Base-by-base conservation (phyloP, 208 protist genomes). In the Herpetomonas samuelpessoai region DNA sequence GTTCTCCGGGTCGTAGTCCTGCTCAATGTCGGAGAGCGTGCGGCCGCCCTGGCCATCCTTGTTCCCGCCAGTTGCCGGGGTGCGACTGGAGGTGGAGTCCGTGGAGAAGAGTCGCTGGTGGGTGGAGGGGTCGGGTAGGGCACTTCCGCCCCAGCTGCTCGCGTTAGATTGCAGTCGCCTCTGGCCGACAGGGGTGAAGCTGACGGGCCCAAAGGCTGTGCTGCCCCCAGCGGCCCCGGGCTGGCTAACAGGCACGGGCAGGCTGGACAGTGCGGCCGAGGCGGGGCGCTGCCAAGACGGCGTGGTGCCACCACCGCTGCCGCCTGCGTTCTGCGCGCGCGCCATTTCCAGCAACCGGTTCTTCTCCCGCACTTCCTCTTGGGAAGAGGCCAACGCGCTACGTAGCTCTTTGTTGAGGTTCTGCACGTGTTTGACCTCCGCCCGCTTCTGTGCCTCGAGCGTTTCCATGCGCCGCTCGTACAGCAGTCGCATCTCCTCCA, bases 361-460 rank as follows among this genome's bases (percentile, higher is more conserved):
- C 39, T 72, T 78, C 49, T 64, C 44, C 9, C 27, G 57, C n/a
- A 86, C 22, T 44, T 87, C 79, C 19, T 81, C 76, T 52, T 93
- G 80, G 24, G 74, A 78, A 22, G 49, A 54, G 21, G 80, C 55
- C 6, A 93, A 70, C 2, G 79, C 83, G 16, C 68, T 52, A 9
- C 81, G 83, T 14, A 93, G 73, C 53, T 89, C 80, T 51, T 75
- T 67, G 56, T 84, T 86, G 52, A 84, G 75, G 12, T 53, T 50
- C n/a, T 80, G 64, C 46, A 86, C 52, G 54, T 85, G 79, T 53
- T 70, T 77, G 41, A 75, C 45, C 58, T 86, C 80, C 4, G 68
- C 74, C 30, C 62, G 63, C 54, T 68, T 63, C 39, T 77, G 63
- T 28, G 74, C 64, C 26, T 87, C 76, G 16, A 68, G 44, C 16